Evolutionary conservation across 805 yeast species (phyloP).

Genomic region (Ogataea corticis): DNA sequence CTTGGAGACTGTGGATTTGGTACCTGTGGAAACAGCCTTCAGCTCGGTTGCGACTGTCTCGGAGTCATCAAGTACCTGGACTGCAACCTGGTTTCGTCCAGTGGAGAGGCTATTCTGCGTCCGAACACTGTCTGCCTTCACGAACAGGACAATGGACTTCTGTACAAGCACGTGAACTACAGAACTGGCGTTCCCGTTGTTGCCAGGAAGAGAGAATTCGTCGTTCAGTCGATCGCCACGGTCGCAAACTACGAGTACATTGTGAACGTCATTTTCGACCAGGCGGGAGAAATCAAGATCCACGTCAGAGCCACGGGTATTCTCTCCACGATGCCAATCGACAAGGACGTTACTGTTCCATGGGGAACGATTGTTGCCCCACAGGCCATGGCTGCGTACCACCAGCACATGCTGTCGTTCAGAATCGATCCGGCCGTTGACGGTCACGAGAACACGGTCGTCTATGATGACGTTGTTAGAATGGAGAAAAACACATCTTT

Average conservation of each 20-base stretch:
- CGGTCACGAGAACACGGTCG: slow-evolving; percentile 76
- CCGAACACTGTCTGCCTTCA: slow-evolving; percentile 80
- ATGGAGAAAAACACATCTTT: slow-evolving; percentile 52
- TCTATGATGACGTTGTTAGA: slow-evolving; percentile 66
- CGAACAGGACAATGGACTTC: slow-evolving; percentile 74
- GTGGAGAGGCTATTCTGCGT: slow-evolving; percentile 61
- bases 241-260: slow-evolving; percentile 85
- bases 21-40: slow-evolving; percentile 63
- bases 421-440: slow-evolving; percentile 83
- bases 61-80: slow-evolving; percentile 78
- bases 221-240: slow-evolving; percentile 79
- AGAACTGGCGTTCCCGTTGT: slow-evolving; percentile 69
- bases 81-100: slow-evolving; percentile 51
- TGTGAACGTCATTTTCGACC: slow-evolving; percentile 69
- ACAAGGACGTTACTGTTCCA: slow-evolving; percentile 63
- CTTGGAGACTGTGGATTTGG: slow-evolving; percentile 87
- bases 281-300: slow-evolving; percentile 74
- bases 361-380: slow-evolving; percentile 80
- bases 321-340: slow-evolving; percentile 81
- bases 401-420: slow-evolving; percentile 77
- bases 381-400: slow-evolving; percentile 80
- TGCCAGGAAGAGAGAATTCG: slow-evolving; percentile 77
- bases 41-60: slow-evolving; percentile 79
- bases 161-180: slow-evolving; percentile 79
- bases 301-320: slow-evolving; percentile 88